Evolutionary conservation across 345 rosid genomes (phyloP).

Genomic region (Populus nigra): DNA sequence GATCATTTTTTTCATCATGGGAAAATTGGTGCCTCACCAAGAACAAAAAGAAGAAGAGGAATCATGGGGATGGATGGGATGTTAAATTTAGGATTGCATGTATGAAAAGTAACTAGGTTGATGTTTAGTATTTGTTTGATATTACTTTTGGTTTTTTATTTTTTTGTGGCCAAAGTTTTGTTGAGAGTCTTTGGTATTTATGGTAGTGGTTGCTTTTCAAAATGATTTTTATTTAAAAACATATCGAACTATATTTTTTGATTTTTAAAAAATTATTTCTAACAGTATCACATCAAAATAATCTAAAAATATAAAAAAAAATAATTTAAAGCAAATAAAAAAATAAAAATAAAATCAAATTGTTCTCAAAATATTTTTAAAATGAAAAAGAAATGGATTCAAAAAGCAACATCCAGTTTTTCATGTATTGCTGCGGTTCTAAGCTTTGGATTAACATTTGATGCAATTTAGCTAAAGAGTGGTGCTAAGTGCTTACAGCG

Average conservation of each 20-base stretch:
- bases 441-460: too few species aligned
- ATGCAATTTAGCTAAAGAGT: too few species aligned
- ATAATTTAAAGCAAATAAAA: too few species aligned
- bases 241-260: rapidly evolving
- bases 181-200: rapidly evolving
- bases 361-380: too few species aligned
- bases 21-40: neutral
- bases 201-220: rapidly evolving
- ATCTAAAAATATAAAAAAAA: rapidly evolving
- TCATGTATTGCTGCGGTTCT: too few species aligned
- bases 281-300: too few species aligned
- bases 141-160: neutral
- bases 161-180: neutral
- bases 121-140: neutral
- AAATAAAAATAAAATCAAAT: too few species aligned
- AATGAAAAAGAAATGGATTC: too few species aligned
- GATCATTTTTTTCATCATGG: constrained; percentile 22
- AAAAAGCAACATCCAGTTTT: too few species aligned
- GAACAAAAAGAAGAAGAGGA: neutral
- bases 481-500: too few species aligned
- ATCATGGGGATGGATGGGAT: neutral
- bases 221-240: rapidly evolving
- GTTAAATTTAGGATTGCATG: neutral
- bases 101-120: neutral
- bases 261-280: too few species aligned